Evolutionary conservation across 305 asterid genomes (phyloP), one percentile per base, ranked within the genome.

Genomic region (Caryopteris hybrid): DNA sequence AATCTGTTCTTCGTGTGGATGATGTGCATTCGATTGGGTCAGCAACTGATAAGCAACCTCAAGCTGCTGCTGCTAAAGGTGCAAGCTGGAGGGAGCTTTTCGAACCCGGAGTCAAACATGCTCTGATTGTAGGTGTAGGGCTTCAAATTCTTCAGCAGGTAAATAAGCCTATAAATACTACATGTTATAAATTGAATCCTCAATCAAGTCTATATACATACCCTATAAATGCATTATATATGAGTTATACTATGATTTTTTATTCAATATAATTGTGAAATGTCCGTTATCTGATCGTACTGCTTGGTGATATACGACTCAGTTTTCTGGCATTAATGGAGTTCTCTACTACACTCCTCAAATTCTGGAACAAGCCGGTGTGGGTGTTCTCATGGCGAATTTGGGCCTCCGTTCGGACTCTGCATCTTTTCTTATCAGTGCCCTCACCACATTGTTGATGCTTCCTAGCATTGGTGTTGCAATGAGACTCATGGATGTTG

Each of bases 121-220:
- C 99, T 3, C 82, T 94, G 13, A 25, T 86, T 61, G 98, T 94
- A 11, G 98, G 99, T n/a, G 86, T 89, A 0, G 96, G 92, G 45
- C 41, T 94, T 77, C 99, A 91, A 80, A 87, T 94, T 72, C 96
- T 94, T 76, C 99, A 94, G 72, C 99, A 91, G 96, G 99, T 89
- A 80, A 62, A 56, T 22, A 13, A 4, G 23, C 21, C 31, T 23
- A 58, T 41, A 13, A 36, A 34, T 25, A 7, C 57, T 25, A 36
- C 11, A 9, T 8, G 13, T 38, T 38, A 1, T 13, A 38, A 38
- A 8, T 13, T 8, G 43, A 38, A 38, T 1, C 2, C 33, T 27
- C 33, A 27, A 5, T 34, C 41, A 34, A 34, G 12, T 2, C 11
- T 34, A 34, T 34, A 7, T 34, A 0, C 7, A n/a, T 54, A 29